Evolutionary conservation across 768 basidiomycete genomes (phyloP).

Genomic region (Tricholoma flavovirens): DNA sequence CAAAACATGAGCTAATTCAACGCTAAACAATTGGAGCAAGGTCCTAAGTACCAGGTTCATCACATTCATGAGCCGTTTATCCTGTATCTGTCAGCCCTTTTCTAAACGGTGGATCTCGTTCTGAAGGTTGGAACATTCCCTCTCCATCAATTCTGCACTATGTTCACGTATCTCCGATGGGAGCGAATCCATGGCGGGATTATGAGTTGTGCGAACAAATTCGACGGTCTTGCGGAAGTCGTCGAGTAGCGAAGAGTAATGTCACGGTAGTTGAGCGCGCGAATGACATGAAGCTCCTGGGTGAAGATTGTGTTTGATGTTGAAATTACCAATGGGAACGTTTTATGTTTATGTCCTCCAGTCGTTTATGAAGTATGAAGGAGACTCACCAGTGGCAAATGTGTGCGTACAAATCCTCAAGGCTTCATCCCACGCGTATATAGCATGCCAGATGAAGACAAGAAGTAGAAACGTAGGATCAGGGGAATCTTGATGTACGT

Average conservation of each 20-base stretch:
- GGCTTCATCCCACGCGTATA: conserved; percentile 24
- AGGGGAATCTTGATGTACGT: conserved; percentile 5
- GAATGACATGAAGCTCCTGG: conserved; percentile 45
- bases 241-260: conserved; percentile 42
- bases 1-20: background rate
- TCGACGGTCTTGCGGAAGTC: conserved; percentile 41
- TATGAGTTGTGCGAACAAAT: conserved; percentile 36
- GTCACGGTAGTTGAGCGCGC: conserved; percentile 46
- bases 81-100: conserved; percentile 36
- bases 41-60: conserved; percentile 47
- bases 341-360: background rate
- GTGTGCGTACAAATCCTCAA: conserved; percentile 19
- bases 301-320: conserved; percentile 39
- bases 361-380: background rate
- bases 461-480: conserved; percentile 23
- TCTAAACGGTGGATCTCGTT: conserved; percentile 46
- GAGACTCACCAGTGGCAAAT: conserved; percentile 19
- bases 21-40: background rate
- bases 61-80: conserved; percentile 44
- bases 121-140: conserved; percentile 46
- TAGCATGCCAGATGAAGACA: conserved; percentile 20
- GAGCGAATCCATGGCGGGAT: conserved; percentile 46
- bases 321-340: conserved; percentile 27
- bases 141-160: conserved; percentile 30
- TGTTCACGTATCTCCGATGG: conserved; percentile 21